A percentile compares a stretch with the other conserved stretches of the same genome.
phyloP scores from a whole-genome alignment of 2,329 filamentous ascomycete species.

The Aspergillus latus region DNA sequence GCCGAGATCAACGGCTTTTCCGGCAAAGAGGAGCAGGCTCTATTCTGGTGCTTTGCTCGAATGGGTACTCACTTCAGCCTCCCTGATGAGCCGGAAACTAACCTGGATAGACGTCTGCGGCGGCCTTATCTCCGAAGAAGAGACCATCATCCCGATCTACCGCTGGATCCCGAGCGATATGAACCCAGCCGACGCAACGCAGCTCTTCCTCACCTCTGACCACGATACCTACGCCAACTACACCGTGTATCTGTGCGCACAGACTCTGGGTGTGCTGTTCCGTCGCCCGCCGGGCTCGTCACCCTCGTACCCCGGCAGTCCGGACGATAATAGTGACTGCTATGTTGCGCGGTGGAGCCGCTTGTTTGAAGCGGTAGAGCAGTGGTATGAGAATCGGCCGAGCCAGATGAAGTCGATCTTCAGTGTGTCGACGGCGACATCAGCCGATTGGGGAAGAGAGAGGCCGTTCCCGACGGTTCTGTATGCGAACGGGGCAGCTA shows the following conservation, averaged over 20 bases:
- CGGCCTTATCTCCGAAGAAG: constrained; percentile 53
- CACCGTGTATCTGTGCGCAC: constrained; percentile 51
- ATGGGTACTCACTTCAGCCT: constrained; percentile 42
- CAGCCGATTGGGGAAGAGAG: not conserved
- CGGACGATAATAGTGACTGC: constrained; percentile 19
- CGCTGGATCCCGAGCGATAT: constrained; percentile 44
- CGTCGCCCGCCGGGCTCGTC: constrained; percentile 6
- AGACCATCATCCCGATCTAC: constrained; percentile 50
- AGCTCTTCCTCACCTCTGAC: constrained; percentile 28
- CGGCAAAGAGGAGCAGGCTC: constrained; percentile 51
- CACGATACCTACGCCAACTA: constrained; percentile 54
- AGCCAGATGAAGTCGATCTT: constrained; percentile 31
- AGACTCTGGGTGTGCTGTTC: constrained; percentile 44
- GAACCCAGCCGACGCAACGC: constrained; percentile 24
- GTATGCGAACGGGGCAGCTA: constrained; percentile 30
- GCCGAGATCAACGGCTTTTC: constrained; percentile 54
- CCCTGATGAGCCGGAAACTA: not conserved
- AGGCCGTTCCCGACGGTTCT: constrained; percentile 29
- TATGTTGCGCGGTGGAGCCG: constrained; percentile 39
- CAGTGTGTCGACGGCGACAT: constrained; percentile 18
- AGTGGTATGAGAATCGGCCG: constrained; percentile 41
- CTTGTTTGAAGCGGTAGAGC: constrained; percentile 42
- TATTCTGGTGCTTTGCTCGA: constrained; percentile 57
- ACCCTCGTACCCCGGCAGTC: constrained; percentile 20
- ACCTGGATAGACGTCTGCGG: constrained; percentile 48